phyloP scores from a whole-genome alignment of 2,329 filamentous ascomycete species.

The Coniochaeta hoffmannii region DNA sequence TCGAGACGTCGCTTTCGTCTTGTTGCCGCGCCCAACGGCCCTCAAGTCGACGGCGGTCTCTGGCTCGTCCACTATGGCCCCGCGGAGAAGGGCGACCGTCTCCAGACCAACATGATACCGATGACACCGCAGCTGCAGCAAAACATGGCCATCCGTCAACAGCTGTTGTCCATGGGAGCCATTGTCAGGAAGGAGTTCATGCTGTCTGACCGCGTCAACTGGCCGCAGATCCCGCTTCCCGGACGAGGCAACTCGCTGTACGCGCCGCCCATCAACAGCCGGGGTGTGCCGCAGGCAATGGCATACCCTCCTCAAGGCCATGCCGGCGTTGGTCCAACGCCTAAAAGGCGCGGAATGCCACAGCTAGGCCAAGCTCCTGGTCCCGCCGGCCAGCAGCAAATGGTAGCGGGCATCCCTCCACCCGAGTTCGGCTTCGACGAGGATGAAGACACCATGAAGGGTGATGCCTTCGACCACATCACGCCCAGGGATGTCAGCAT shows the following conservation, averaged over 20 bases:
- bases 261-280: slow-evolving; percentile 33
- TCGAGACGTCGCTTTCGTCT: slow-evolving; percentile 82
- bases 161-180: slow-evolving; percentile 67
- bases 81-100: slow-evolving; percentile 63
- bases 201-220: slow-evolving; percentile 80
- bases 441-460: slow-evolving; percentile 79
- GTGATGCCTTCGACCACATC: slow-evolving; percentile 84
- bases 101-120: slow-evolving; percentile 62
- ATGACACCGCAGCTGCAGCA: slow-evolving; percentile 53
- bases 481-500: slow-evolving; percentile 85
- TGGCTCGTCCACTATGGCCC: slow-evolving; percentile 90
- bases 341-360: slow-evolving; percentile 38
- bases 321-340: slow-evolving; percentile 38
- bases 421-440: slow-evolving; percentile 59
- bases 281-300: slow-evolving; percentile 51
- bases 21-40: slow-evolving; percentile 61
- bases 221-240: slow-evolving; percentile 76
- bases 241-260: slow-evolving; percentile 44
- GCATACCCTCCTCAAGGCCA: slow-evolving; percentile 50
- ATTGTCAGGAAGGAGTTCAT: slow-evolving; percentile 90
- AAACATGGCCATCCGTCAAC: slow-evolving; percentile 54
- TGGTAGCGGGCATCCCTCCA: slow-evolving; percentile 14
- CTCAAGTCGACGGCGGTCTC: slow-evolving; percentile 69
- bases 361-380: slow-evolving; percentile 5
- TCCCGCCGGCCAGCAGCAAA: slow-evolving; percentile 20